Conservation (phyloP, 352 stramenopile genomes). For the Elongisporangium prolatum region DNA sequence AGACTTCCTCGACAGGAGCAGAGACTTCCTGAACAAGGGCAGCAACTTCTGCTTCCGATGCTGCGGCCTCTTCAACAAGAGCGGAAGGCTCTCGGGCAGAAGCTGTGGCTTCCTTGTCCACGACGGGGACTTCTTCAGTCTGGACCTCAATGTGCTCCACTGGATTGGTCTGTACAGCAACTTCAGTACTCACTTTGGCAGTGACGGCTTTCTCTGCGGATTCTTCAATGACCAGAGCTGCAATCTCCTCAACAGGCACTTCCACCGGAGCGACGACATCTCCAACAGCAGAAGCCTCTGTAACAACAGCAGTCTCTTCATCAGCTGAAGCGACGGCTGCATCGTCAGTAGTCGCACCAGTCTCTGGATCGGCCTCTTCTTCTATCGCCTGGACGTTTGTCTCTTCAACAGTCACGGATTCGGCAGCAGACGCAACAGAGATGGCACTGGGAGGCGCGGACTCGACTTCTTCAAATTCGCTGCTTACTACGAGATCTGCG, state of each 20-base stretch:
- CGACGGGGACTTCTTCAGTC: constrained; percentile 1
- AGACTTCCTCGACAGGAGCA: neutral
- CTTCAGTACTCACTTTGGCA: constrained; percentile 1
- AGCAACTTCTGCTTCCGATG: neutral
- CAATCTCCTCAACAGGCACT: constrained; percentile 1
- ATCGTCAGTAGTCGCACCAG: constrained; percentile 4
- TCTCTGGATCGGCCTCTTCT: neutral
- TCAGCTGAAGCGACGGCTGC: neutral
- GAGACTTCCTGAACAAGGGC: neutral
- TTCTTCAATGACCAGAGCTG: constrained; percentile 1
- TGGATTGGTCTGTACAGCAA: constrained; percentile 3
- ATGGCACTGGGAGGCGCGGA: neutral
- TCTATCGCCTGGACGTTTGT: neutral
- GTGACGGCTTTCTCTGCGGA: neutral
- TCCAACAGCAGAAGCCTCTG: neutral
- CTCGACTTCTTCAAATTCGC: constrained; percentile 4
- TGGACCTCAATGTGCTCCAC: neutral
- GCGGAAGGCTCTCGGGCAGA: neutral
- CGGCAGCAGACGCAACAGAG: constrained; percentile 8
- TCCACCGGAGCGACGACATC: no score
- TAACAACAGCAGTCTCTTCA: constrained; percentile 1
- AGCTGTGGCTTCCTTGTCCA: constrained; percentile 1
- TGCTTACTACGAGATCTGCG: neutral
- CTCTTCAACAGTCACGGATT: neutral
- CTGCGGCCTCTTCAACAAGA: neutral